Evolutionary conservation across 2,329 filamentous ascomycete species (phyloP).

Genomic region (Fusarium sororula): DNA sequence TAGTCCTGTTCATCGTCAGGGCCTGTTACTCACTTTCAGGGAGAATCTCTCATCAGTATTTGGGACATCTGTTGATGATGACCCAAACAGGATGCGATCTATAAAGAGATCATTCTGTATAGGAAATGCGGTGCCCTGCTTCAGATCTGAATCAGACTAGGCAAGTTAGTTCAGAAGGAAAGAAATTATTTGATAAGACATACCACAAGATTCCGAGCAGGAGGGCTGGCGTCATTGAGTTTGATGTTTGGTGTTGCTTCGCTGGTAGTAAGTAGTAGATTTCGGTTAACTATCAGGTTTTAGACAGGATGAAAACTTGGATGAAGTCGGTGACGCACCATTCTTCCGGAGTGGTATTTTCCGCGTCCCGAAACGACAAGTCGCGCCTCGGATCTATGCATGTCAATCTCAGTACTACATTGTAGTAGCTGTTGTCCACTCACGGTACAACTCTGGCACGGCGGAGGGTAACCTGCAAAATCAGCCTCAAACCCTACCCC

Average conservation of each 20-base stretch:
- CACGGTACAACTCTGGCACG: slow-evolving; percentile 30
- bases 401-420: not conserved
- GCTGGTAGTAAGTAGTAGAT: not conserved
- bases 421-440: not conserved
- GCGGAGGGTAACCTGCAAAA: slow-evolving; percentile 27
- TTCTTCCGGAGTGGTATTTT: slow-evolving; percentile 35
- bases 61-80: not conserved
- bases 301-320: not conserved
- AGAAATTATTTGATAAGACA: accelerated
- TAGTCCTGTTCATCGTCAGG: not conserved
- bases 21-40: slow-evolving; percentile 14
- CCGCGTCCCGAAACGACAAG: slow-evolving; percentile 29
- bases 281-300: not conserved
- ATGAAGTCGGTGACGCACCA: not conserved
- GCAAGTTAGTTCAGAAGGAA: accelerated
- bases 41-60: slow-evolving; percentile 14
- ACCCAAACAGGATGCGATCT: slow-evolving; percentile 20
- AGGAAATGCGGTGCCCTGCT: not conserved
- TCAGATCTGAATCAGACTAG: not conserved
- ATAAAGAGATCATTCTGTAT: slow-evolving; percentile 12
- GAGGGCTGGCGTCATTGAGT: not conserved
- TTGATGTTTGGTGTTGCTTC: accelerated
- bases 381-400: slow-evolving; percentile 5
- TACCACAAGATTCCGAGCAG: not conserved
- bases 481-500: not conserved